These are phyloP conservation scores for Gypsophila paniculata DNA, from an alignment of 179 eudicot species.

Conservation along the genomic window DNA sequence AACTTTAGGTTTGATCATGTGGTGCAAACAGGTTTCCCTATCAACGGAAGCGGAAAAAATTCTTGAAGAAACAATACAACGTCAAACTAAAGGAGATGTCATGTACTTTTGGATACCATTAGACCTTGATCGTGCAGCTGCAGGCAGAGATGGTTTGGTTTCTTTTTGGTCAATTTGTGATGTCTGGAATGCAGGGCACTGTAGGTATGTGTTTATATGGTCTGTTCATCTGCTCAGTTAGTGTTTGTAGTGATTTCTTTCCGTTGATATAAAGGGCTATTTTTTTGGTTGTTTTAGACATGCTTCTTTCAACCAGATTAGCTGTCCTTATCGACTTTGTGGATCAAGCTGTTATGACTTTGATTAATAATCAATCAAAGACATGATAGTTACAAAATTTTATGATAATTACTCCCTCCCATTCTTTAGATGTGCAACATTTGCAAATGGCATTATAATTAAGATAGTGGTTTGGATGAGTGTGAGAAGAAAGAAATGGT, in stretches of 20 bases:
- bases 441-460: too few species aligned
- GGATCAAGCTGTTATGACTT: too few species aligned
- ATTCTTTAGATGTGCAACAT: too few species aligned
- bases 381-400: too few species aligned
- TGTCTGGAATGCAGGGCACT: slow-evolving; percentile 78
- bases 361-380: too few species aligned
- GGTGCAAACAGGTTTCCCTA: slow-evolving; percentile 57
- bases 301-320: too few species aligned
- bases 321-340: too few species aligned
- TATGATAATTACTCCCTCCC: too few species aligned
- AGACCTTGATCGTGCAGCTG: slow-evolving; percentile 46
- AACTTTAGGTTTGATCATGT: slow-evolving; percentile 28
- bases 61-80: slow-evolving; percentile 61
- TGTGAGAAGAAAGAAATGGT: too few species aligned
- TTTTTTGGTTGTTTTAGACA: neutral
- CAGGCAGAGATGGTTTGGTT: slow-evolving; percentile 39
- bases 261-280: neutral
- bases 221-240: neutral
- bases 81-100: slow-evolving; percentile 62
- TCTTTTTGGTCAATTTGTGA: slow-evolving; percentile 94
- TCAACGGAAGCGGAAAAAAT: slow-evolving; percentile 60
- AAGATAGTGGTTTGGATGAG: too few species aligned
- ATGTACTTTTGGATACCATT: slow-evolving; percentile 75
- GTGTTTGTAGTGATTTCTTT: neutral
- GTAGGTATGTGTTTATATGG: slow-evolving; percentile 47